These are phyloP conservation scores for Colletotrichum lupini DNA, from an alignment of 2,329 filamentous ascomycete genomes.

Conservation along the genomic window DNA sequence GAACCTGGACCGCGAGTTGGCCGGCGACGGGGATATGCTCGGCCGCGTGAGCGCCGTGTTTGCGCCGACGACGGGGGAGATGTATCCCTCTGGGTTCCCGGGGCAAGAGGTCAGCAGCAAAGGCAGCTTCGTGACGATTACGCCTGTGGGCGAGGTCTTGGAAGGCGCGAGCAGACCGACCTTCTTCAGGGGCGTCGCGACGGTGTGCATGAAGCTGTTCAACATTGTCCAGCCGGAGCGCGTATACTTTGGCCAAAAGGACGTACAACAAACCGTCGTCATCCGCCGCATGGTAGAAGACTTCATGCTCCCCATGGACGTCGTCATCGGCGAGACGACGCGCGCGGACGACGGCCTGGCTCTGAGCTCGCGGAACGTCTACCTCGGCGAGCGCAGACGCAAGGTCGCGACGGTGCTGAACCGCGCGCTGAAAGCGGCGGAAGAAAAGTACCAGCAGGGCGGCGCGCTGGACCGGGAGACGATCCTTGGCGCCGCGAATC, in stretches of 20 bases:
- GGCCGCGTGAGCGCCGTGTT: conserved; percentile 87
- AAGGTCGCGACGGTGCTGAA: conserved; percentile 78
- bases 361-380: conserved; percentile 93
- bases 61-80: conserved; percentile 81
- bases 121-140: conserved; percentile 92
- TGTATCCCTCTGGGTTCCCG: conserved; percentile 87
- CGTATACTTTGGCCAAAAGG: conserved; percentile 96
- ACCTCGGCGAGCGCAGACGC: conserved; percentile 82
- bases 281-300: conserved; percentile 89
- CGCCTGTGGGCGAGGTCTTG: conserved; percentile 81
- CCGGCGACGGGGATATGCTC: conserved; percentile 64
- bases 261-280: conserved; percentile 94
- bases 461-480: conserved; percentile 65
- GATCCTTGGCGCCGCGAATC: conserved; percentile 78
- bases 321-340: conserved; percentile 79
- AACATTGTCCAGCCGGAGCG: conserved; percentile 68
- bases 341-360: conserved; percentile 86
- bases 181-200: conserved; percentile 96
- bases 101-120: conserved; percentile 78
- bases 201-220: conserved; percentile 87
- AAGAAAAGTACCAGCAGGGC: conserved; percentile 67
- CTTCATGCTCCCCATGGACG: conserved; percentile 81
- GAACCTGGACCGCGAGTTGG: conserved; percentile 77
- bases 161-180: conserved; percentile 90
- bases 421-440: conserved; percentile 76